Evolutionary conservation across 352 stramenopile species (phyloP).

Genomic region (Saprolegnia diclina): DNA sequence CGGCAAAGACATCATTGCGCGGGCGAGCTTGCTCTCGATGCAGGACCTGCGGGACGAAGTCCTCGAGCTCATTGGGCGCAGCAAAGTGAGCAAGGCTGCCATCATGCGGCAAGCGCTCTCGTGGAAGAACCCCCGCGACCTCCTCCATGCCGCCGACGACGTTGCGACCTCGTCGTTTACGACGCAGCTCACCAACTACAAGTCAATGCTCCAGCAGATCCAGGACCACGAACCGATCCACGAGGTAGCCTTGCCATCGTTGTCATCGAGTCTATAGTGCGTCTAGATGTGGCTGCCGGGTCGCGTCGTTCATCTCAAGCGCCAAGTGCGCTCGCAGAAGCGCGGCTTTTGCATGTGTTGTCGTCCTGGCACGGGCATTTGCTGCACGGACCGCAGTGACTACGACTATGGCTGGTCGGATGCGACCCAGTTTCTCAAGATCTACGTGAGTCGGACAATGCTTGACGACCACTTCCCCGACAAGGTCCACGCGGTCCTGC

Average conservation of each 20-base stretch:
- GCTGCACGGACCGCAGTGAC: conserved; percentile 75
- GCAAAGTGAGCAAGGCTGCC: conserved; percentile 76
- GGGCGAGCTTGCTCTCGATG: conserved; percentile 65
- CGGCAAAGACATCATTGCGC: conserved; percentile 78
- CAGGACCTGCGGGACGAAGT: conserved; percentile 76
- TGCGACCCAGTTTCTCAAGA: conserved; percentile 55
- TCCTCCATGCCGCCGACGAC: conserved; percentile 41
- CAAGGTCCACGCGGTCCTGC: conserved; percentile 81
- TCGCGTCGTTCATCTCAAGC: conserved; percentile 68
- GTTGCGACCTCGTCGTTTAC: conserved; percentile 42
- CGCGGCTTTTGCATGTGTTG: conserved; percentile 79
- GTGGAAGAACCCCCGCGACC: conserved; percentile 70
- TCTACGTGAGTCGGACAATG: conserved; percentile 79
- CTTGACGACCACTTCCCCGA: conserved; percentile 85
- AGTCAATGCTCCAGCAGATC: conserved; percentile 77
- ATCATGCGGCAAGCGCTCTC: conserved; percentile 75
- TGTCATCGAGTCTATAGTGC: too few species aligned
- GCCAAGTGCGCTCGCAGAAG: conserved; percentile 33
- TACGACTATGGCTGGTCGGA: conserved; percentile 72
- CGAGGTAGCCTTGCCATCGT: conserved; percentile 31
- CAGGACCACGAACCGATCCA: conserved; percentile 74
- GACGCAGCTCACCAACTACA: conserved; percentile 63
- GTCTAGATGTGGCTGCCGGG: conserved; percentile 48
- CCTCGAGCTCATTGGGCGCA: conserved; percentile 75
- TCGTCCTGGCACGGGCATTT: conserved; percentile 64